Conservation (phyloP, 371 early-diverging fungal species). For the Apophysomyces sp. region DNA sequence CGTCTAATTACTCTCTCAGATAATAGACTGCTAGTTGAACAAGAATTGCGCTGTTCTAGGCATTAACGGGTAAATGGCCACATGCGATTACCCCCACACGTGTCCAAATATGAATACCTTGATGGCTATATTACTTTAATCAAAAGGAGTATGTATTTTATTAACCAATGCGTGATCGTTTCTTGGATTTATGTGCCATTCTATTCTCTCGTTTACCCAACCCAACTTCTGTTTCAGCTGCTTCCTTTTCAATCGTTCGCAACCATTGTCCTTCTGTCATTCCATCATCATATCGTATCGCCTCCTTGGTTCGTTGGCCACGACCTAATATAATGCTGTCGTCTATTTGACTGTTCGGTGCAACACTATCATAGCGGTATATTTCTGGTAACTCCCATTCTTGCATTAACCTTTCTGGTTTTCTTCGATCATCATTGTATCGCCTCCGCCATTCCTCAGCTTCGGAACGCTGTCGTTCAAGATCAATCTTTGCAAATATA, state of each 20-base stretch:
- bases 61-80: neutral
- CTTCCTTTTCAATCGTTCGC: neutral
- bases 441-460: slow-evolving; percentile 38
- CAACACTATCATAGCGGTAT: slow-evolving; percentile 65
- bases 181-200: slow-evolving; percentile 1
- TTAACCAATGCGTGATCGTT: slow-evolving; percentile 4
- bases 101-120: neutral
- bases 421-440: slow-evolving; percentile 36
- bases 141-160: neutral
- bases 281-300: slow-evolving; percentile 82
- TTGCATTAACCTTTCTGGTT: slow-evolving; percentile 77
- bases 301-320: slow-evolving; percentile 58
- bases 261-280: slow-evolving; percentile 89
- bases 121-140: neutral
- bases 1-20: neutral
- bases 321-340: slow-evolving; percentile 31
- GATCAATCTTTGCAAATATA: slow-evolving; percentile 43
- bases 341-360: neutral
- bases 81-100: neutral
- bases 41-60: neutral
- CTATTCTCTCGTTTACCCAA: neutral
- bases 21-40: neutral
- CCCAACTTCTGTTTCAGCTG: neutral
- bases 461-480: slow-evolving; percentile 43
- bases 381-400: slow-evolving; percentile 88